Base-by-base conservation (phyloP, 2,329 filamentous ascomycete genomes). In the Alternaria solani region DNA sequence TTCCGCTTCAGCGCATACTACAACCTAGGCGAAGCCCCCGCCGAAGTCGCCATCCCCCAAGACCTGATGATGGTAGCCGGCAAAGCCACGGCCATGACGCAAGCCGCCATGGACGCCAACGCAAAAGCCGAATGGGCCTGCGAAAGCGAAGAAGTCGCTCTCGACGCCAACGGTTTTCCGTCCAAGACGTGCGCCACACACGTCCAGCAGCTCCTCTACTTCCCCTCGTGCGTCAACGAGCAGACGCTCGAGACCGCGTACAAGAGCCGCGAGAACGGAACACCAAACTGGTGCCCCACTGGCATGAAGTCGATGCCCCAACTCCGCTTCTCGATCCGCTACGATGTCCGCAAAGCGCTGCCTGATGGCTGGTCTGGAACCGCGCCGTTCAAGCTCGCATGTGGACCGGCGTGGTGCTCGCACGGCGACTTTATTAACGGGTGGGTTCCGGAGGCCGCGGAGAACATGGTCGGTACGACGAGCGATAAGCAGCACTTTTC, bases 391-490 rank as follows among this genome's bases (percentile, higher is more conserved):
- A 78, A 82, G 72, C 75, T 83, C 0, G 75, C 82, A 0, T 82
- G 77, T 57, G 74, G 74, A 6, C 47, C 69, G n/a, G 77, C 78
- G 0, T 83, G 74, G 66, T 81, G 79, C 75, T 75, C 72, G 3
- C 82, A 84, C 63, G 81, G 82, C 4, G 82, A 84, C 64, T 83
- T 84, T 52, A 81, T 84, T 69, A 83, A 83, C 39, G 82, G 74
- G 1, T 84, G 82, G 82, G 72, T 78, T 2, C 66, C 68, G 14
- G 80, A 82, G 55, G 78, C 75, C 0, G 81, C 80, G 0, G 43
- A 69, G 56, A 80, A 81, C 56, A 81, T 83, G 81, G 62, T 83
- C 12, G 71, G 66, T 30, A 74, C 80, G 1, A 79, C 75, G 0
- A 64, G 56, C 32, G 66, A 70, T 51, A 80, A 80, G 67, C 64